Conservation (phyloP, 2,329 filamentous ascomycete species). For the Neofusicoccum sp. region DNA sequence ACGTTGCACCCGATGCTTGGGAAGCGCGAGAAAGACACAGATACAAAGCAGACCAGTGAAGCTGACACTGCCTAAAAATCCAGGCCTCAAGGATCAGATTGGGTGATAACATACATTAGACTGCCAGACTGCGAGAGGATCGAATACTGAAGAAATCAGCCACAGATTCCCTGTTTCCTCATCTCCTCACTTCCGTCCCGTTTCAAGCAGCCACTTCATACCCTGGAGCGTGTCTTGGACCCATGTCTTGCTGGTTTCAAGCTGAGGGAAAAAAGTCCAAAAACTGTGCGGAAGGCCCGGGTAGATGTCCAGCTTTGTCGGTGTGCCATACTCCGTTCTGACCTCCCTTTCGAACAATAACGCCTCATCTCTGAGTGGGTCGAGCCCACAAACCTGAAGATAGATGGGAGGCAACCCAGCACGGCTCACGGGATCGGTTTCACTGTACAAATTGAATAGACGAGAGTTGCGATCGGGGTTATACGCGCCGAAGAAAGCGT, state of each 20-base stretch:
- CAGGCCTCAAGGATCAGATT: not conserved
- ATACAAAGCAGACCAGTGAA: conserved; percentile 7
- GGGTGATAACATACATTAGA: not conserved
- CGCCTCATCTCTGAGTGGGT: conserved; percentile 53
- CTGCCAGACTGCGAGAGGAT: not conserved
- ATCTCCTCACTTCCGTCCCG: not conserved
- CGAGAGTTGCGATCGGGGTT: conserved; percentile 31
- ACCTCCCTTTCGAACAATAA: conserved; percentile 53
- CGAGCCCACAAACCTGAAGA: conserved; percentile 50
- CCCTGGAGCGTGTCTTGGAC: not conserved
- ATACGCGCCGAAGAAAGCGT: conserved; percentile 27
- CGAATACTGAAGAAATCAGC: not conserved
- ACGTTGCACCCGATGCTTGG: not conserved
- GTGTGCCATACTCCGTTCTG: conserved; percentile 42
- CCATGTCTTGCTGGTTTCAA: conserved; percentile 25
- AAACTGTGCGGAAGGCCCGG: conserved; percentile 46
- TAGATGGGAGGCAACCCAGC: conserved; percentile 46
- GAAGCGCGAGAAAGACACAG: not conserved
- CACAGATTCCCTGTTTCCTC: not conserved
- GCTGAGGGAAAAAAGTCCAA: conserved; percentile 32
- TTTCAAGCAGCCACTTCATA: conserved; percentile 7
- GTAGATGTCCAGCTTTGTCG: conserved; percentile 47
- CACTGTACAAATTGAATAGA: conserved; percentile 23
- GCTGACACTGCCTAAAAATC: not conserved
- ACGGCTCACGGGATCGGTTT: not conserved